phyloP scores from a whole-genome alignment of 2,329 filamentous ascomycete species.

The Paraphaeosphaeria minitans region DNA sequence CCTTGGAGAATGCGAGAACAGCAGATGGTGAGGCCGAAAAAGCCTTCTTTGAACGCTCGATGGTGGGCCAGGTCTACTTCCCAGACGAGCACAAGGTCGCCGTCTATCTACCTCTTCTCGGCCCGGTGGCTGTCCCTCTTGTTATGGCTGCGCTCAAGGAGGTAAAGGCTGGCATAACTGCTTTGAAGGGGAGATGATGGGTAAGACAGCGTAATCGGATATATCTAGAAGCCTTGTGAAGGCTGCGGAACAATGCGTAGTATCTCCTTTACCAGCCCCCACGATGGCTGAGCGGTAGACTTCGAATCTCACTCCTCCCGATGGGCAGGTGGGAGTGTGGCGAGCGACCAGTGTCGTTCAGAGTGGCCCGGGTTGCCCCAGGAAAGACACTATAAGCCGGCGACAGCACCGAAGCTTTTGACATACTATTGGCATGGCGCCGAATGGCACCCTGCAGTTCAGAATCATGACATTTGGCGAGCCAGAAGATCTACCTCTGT shows the following conservation, averaged over 20 bases:
- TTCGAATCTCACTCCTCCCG: not conserved
- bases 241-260: not conserved
- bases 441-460: too few species aligned
- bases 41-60: conserved; percentile 97
- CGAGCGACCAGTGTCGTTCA: too few species aligned
- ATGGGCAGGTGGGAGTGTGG: not conserved
- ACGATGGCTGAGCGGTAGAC: not conserved
- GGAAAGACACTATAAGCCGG: too few species aligned
- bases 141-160: conserved; percentile 85
- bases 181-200: conserved; percentile 2
- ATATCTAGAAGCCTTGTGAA: not conserved
- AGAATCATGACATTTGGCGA: too few species aligned
- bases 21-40: conserved; percentile 89
- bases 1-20: conserved; percentile 78
- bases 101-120: conserved; percentile 89
- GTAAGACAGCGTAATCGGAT: conserved; percentile 2
- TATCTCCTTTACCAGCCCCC: not conserved
- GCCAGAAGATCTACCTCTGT: too few species aligned
- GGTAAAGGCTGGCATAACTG: conserved; percentile 59
- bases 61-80: conserved; percentile 98
- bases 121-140: conserved; percentile 87
- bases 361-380: too few species aligned
- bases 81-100: conserved; percentile 98
- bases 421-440: too few species aligned
- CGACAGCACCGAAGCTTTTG: too few species aligned